Percentiles rank a stretch among this genome's conserved stretches.
phyloP scores from a whole-genome alignment of 108 stramenopile species.

The Discostella stelligeroides region DNA sequence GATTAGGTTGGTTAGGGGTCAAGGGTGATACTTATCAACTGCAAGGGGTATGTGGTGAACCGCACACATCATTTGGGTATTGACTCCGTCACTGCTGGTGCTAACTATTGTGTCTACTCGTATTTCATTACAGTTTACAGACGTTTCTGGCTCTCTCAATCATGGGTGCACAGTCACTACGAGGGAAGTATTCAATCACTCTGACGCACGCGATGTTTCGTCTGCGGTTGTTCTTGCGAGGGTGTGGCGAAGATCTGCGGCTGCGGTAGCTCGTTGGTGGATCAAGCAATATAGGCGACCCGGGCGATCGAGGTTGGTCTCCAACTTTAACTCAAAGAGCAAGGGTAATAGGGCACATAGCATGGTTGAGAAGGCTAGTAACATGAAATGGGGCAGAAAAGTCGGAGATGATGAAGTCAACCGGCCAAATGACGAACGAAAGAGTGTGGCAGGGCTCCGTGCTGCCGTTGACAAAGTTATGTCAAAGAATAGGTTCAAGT shows the following conservation, averaged over 20 bases:
- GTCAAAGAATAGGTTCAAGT: slow-evolving; percentile 6
- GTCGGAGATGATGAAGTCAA: slow-evolving; percentile 7
- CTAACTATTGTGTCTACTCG: too few species aligned
- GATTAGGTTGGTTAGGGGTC: slow-evolving; percentile 50
- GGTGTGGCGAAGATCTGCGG: slow-evolving; percentile 33
- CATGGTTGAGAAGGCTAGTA: slow-evolving; percentile 9
- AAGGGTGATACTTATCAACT: slow-evolving; percentile 47
- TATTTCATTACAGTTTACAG: slow-evolving; percentile 39
- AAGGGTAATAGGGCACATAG: slow-evolving; percentile 10
- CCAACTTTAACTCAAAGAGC: not conserved
- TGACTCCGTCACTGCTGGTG: too few species aligned
- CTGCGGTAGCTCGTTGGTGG: slow-evolving; percentile 41
- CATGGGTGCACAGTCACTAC: slow-evolving; percentile 54
- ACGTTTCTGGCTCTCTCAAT: slow-evolving; percentile 48
- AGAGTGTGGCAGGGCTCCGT: slow-evolving; percentile 1
- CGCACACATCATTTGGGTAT: not conserved
- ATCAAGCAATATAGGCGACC: slow-evolving; percentile 11
- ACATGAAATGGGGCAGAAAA: slow-evolving; percentile 12
- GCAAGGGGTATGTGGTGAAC: slow-evolving; percentile 47
- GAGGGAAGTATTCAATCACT: slow-evolving; percentile 33
- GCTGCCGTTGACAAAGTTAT: slow-evolving; percentile 36
- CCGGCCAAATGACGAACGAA: not conserved
- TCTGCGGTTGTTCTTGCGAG: slow-evolving; percentile 25
- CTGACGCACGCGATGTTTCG: slow-evolving; percentile 19
- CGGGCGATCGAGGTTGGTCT: not conserved